These are phyloP conservation scores for Lipomyces chichibuensis DNA, from an alignment of 805 yeast genomes.

Conservation along the genomic window DNA sequence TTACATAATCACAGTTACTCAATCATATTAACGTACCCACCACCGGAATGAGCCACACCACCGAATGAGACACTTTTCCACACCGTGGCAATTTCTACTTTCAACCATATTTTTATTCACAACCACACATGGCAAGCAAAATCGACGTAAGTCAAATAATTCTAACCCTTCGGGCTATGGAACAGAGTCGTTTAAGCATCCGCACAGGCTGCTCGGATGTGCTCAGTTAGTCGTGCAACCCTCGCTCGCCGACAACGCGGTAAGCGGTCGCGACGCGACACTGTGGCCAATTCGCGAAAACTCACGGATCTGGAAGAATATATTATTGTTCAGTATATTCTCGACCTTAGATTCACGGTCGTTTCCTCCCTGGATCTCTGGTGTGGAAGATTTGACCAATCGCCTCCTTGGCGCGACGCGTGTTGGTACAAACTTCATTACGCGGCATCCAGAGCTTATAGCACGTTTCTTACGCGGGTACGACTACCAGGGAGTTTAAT, in stretches of 20 bases:
- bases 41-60: too few relatives aligned
- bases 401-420: not conserved
- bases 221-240: not conserved
- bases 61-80: not conserved
- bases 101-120: too few relatives aligned
- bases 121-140: too few relatives aligned
- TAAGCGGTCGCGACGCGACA: not conserved
- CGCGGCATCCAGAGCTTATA: conserved; percentile 1
- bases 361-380: conserved; percentile 2
- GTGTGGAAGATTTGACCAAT: conserved; percentile 12
- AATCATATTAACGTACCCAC: not conserved
- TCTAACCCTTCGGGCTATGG: too few relatives aligned
- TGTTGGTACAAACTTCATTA: not conserved
- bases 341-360: conserved; percentile 7
- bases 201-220: not conserved
- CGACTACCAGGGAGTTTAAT: not conserved
- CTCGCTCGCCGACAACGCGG: not conserved
- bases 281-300: not conserved
- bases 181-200: not conserved
- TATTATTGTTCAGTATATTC: not conserved
- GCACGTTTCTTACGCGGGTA: conserved; percentile 6
- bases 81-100: too few relatives aligned
- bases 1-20: too few relatives aligned
- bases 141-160: too few relatives aligned
- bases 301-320: not conserved